Evolutionary conservation across 2,329 filamentous ascomycete genomes (phyloP).

Genomic region (Stagonosporopsis rhizophila): DNA sequence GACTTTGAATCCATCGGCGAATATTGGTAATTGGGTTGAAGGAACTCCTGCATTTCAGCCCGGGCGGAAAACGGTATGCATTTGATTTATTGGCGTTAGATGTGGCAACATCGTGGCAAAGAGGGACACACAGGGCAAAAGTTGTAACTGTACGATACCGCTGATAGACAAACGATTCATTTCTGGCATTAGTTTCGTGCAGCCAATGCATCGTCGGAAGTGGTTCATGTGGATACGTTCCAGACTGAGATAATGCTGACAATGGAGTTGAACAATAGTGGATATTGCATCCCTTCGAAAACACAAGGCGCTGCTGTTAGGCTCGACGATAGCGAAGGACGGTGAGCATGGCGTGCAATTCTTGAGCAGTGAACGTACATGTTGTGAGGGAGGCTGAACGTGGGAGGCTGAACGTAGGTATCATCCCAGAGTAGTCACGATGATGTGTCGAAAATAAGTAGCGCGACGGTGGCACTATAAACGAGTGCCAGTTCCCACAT

Average conservation of each 20-base stretch:
- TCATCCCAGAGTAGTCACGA: neutral
- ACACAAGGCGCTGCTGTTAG: neutral
- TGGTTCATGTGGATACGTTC: too few species aligned
- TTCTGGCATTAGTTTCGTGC: neutral
- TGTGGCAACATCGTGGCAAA: slow-evolving; percentile 10
- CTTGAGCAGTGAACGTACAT: too few species aligned
- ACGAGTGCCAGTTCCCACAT: too few species aligned
- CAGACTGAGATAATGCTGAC: neutral
- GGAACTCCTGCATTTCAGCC: slow-evolving; percentile 24
- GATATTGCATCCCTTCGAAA: neutral
- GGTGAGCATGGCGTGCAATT: too few species aligned
- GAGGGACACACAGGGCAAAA: slow-evolving; percentile 8
- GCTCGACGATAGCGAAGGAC: neutral
- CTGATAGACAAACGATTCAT: slow-evolving; percentile 14
- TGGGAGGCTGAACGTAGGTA: too few species aligned
- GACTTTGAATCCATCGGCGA: slow-evolving; percentile 16
- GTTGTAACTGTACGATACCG: slow-evolving; percentile 16
- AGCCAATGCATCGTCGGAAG: neutral
- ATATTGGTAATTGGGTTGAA: slow-evolving; percentile 17
- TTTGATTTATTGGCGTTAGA: slow-evolving; percentile 27
- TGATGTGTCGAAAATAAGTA: too few species aligned
- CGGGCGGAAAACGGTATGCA: slow-evolving; percentile 26
- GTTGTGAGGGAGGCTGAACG: too few species aligned
- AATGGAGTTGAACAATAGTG: neutral
- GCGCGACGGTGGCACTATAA: too few species aligned